phyloP scores from a whole-genome alignment of 352 stramenopile species.

The Phytophthora tentaculata region DNA sequence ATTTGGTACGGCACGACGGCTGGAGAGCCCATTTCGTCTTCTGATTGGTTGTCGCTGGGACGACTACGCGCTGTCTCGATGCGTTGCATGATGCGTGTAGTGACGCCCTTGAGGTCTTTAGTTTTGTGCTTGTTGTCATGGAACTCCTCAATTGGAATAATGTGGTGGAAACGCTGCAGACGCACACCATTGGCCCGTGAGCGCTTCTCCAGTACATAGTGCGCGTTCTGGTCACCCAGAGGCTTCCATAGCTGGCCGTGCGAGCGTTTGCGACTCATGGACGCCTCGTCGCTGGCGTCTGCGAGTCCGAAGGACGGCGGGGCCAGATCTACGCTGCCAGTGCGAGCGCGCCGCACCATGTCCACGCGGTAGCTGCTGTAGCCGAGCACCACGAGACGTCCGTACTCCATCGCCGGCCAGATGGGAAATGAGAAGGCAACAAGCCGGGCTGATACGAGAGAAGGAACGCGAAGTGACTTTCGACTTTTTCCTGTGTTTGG shows the following conservation, averaged over 20 bases:
- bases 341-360: conserved; percentile 39
- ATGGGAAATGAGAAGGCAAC: conserved; percentile 21
- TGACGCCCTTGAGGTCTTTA: conserved; percentile 55
- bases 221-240: conserved; percentile 75
- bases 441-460: conserved; percentile 3
- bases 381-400: conserved; percentile 81
- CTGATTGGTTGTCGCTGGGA: conserved; percentile 17
- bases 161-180: conserved; percentile 66
- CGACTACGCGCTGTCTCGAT: conserved; percentile 39
- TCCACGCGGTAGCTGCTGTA: conserved; percentile 87
- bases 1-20: conserved; percentile 46
- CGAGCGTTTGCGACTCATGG: conserved; percentile 41
- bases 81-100: conserved; percentile 61
- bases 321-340: conserved; percentile 13
- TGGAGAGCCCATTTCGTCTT: conserved; percentile 3
- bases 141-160: conserved; percentile 28
- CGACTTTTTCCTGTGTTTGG: not conserved
- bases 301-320: conserved; percentile 47
- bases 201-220: conserved; percentile 63
- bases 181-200: conserved; percentile 56
- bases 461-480: not conserved
- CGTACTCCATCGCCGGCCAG: conserved; percentile 66
- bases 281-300: conserved; percentile 22
- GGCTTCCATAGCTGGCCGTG: conserved; percentile 74
- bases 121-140: conserved; percentile 11